Conservation (phyloP, 345 rosid species). For the Pistacia atlantica region DNA sequence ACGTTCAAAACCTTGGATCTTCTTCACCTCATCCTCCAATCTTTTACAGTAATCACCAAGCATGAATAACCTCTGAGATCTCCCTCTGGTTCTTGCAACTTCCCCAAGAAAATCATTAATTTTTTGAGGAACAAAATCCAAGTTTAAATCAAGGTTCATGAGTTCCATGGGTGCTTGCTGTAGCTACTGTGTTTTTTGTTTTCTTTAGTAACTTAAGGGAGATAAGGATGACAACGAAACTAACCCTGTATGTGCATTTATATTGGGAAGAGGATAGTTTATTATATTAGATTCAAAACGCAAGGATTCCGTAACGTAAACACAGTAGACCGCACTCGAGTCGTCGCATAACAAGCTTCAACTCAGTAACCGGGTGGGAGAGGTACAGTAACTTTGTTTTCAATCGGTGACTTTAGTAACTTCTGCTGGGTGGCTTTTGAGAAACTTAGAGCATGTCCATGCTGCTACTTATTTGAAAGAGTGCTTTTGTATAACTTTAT, state of each 20-base stretch:
- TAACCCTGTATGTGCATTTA: no score
- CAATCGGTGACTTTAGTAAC: not conserved
- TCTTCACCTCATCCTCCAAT: constrained; percentile 68
- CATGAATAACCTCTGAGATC: constrained; percentile 40
- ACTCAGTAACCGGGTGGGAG: not conserved
- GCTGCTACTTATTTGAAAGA: no score
- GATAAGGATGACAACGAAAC: not conserved
- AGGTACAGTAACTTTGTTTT: not conserved
- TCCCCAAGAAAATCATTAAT: constrained; percentile 50
- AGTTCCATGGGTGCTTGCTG: no score
- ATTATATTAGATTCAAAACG: constrained; percentile 39
- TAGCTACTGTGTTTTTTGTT: not conserved
- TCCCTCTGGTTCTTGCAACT: constrained; percentile 41
- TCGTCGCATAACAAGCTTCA: constrained; percentile 32
- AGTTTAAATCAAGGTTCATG: constrained; percentile 35
- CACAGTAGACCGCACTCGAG: not conserved
- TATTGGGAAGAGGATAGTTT: not conserved
- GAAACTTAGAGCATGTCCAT: no score
- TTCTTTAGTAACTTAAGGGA: not conserved
- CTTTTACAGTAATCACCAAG: constrained; percentile 50
- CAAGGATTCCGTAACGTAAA: constrained; percentile 38
- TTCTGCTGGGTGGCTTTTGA: no score
- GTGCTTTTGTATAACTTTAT: no score
- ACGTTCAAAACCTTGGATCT: constrained; percentile 72
- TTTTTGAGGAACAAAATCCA: constrained; percentile 48